phyloP scores from a whole-genome alignment of 1,139 yeast genomes.

The Lodderomyces metapsilosis region DNA sequence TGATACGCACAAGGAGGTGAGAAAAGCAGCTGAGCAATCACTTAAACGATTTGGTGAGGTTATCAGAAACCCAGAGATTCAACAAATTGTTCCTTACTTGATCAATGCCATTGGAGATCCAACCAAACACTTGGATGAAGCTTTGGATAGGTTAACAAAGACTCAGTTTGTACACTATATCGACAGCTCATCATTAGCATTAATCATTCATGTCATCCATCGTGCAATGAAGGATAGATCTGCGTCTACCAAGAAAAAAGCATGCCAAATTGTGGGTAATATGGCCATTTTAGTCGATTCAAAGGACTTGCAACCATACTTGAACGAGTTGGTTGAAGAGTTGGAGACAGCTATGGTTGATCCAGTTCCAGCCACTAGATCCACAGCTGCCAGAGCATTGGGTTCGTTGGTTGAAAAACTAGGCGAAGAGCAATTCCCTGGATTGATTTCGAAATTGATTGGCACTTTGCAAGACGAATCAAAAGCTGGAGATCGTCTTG shows the following conservation, averaged over 20 bases:
- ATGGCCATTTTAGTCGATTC: constrained; percentile 95
- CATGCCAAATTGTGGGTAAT: constrained; percentile 97
- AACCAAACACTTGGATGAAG: constrained; percentile 81
- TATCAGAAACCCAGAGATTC: constrained; percentile 95
- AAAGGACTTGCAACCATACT: constrained; percentile 80
- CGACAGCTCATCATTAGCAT: constrained; percentile 96
- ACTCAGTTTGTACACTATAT: constrained; percentile 97
- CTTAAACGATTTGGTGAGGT: constrained; percentile 94
- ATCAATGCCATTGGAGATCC: constrained; percentile 96
- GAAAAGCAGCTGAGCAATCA: constrained; percentile 91
- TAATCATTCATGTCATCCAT: constrained; percentile 89
- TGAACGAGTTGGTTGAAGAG: constrained; percentile 72
- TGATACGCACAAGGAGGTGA: constrained; percentile 94
- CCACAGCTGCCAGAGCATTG: constrained; percentile 95
- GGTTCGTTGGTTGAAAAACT: constrained; percentile 95
- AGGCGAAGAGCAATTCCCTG: constrained; percentile 96
- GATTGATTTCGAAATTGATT: constrained; percentile 77
- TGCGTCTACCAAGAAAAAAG: constrained; percentile 87
- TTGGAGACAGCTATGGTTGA: constrained; percentile 96
- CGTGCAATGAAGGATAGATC: constrained; percentile 95
- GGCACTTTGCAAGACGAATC: constrained; percentile 74
- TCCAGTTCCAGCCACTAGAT: constrained; percentile 95
- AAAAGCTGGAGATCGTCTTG: constrained; percentile 90
- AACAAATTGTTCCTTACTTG: constrained; percentile 81
- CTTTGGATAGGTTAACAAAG: constrained; percentile 79